A percentile compares a stretch with the other conserved stretches of the same genome.
Evolutionary conservation across 2,329 filamentous ascomycete genomes (phyloP).

Genomic region (Acarospora socialis): DNA sequence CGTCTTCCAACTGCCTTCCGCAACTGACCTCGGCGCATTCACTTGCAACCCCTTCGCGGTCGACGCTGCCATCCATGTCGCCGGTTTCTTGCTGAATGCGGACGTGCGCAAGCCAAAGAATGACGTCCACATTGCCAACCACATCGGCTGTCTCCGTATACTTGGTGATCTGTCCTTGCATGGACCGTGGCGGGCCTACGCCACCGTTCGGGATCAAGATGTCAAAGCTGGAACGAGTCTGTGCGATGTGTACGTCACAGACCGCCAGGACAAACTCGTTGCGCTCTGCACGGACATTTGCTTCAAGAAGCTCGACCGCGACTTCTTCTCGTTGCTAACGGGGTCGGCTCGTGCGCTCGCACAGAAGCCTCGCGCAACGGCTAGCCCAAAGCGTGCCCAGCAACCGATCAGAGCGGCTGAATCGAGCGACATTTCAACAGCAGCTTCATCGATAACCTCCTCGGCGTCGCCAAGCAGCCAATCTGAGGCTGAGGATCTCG

Average conservation of each 20-base stretch:
- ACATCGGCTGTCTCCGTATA: too few species aligned
- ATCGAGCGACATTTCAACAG: neutral
- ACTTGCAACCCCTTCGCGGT: constrained; percentile 16
- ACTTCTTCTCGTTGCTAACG: too few species aligned
- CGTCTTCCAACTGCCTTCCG: too few species aligned
- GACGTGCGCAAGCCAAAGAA: constrained; percentile 10
- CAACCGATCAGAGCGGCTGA: neutral
- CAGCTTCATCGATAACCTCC: constrained; percentile 2
- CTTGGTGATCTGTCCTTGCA: too few species aligned
- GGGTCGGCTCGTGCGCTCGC: too few species aligned
- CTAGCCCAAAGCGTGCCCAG: too few species aligned
- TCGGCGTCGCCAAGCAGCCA: constrained; percentile 1
- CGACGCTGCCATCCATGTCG: constrained; percentile 18
- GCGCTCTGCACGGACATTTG: too few species aligned
- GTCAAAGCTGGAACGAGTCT: constrained; percentile 2
- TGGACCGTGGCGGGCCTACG: too few species aligned
- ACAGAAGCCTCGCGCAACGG: too few species aligned
- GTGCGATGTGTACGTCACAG: constrained; percentile 3
- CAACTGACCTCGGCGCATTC: too few species aligned
- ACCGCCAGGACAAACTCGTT: too few species aligned
- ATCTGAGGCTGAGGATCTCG: constrained; percentile 1
- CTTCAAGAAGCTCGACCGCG: too few species aligned
- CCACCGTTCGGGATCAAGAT: constrained; percentile 1
- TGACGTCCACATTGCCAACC: constrained; percentile 14
- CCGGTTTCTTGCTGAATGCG: constrained; percentile 20